phyloP scores from a whole-genome alignment of 305 asterid genomes.

The Plantago lanceolata region DNA sequence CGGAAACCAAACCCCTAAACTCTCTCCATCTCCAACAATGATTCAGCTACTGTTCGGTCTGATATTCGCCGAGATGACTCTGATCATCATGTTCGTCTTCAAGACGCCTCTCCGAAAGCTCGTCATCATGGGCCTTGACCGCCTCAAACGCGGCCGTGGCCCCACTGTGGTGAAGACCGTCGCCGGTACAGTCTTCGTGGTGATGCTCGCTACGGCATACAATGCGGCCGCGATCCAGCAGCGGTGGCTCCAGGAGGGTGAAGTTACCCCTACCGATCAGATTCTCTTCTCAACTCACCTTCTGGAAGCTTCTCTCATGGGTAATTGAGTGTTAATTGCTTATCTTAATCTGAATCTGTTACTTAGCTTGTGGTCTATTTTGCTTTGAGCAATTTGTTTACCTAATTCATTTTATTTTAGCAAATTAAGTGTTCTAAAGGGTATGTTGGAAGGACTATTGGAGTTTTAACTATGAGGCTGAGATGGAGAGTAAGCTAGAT shows the following conservation, averaged over 20 bases:
- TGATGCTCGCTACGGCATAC: constrained; percentile 46
- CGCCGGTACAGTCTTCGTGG: constrained; percentile 54
- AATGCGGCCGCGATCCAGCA: constrained; percentile 39
- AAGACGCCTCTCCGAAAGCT: constrained; percentile 68
- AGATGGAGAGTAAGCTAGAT: too few species aligned
- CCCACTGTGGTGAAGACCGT: constrained; percentile 63
- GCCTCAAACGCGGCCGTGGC: constrained; percentile 63
- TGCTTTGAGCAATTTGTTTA: not conserved
- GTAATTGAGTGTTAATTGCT: constrained; percentile 23
- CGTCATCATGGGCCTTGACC: constrained; percentile 43
- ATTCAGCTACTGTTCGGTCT: constrained; percentile 56
- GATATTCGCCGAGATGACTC: constrained; percentile 48
- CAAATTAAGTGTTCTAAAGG: too few species aligned
- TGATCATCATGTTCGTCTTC: constrained; percentile 50
- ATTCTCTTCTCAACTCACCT: constrained; percentile 60
- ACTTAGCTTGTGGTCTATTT: not conserved
- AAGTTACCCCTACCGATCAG: constrained; percentile 64
- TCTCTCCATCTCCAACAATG: constrained; percentile 29
- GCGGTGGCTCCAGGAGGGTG: constrained; percentile 42
- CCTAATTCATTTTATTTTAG: too few species aligned
- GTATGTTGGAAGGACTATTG: not conserved
- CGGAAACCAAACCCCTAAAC: not conserved
- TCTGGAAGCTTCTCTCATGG: constrained; percentile 60
- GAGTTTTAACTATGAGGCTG: not conserved
- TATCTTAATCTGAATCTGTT: not conserved